phyloP scores from a whole-genome alignment of 345 rosid genomes.

The Camelina hispida region DNA sequence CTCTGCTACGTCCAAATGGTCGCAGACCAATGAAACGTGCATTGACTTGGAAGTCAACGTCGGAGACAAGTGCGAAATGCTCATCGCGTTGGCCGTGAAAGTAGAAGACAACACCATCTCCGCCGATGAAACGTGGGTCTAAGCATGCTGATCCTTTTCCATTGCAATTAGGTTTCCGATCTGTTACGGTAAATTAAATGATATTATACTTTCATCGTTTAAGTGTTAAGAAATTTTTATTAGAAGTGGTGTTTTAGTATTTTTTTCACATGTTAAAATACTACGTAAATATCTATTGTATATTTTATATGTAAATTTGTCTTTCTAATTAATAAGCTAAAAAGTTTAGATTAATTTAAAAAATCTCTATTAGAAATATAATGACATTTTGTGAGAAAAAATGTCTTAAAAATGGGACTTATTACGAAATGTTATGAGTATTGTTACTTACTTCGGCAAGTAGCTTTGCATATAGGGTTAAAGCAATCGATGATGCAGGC shows the following conservation, averaged over 20 bases:
- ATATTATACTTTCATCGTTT: not conserved
- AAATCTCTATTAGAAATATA: no score
- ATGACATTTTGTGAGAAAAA: not conserved
- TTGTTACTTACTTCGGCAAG: slow-evolving; percentile 45
- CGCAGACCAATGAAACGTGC: slow-evolving; percentile 66
- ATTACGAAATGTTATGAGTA: not conserved
- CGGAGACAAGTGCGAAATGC: slow-evolving; percentile 64
- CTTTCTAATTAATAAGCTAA: not conserved
- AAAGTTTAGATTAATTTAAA: no score
- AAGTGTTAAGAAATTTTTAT: not conserved
- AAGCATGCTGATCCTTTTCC: slow-evolving; percentile 65
- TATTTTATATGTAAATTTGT: not conserved
- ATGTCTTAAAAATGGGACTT: no score
- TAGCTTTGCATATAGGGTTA: slow-evolving; percentile 48
- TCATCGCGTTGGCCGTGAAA: slow-evolving; percentile 66
- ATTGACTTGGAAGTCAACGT: slow-evolving; percentile 60
- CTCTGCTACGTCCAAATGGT: slow-evolving; percentile 54
- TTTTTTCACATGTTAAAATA: not conserved
- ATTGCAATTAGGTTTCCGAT: slow-evolving; percentile 43
- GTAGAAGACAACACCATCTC: slow-evolving; percentile 63
- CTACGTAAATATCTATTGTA: not conserved
- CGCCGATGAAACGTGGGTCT: slow-evolving; percentile 68
- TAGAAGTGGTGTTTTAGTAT: not conserved
- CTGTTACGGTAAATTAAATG: slow-evolving; percentile 4
- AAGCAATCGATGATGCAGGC: slow-evolving; percentile 46